Conservation (phyloP, 1,284 basidiomycete species). For the Tilletia horrida region DNA sequence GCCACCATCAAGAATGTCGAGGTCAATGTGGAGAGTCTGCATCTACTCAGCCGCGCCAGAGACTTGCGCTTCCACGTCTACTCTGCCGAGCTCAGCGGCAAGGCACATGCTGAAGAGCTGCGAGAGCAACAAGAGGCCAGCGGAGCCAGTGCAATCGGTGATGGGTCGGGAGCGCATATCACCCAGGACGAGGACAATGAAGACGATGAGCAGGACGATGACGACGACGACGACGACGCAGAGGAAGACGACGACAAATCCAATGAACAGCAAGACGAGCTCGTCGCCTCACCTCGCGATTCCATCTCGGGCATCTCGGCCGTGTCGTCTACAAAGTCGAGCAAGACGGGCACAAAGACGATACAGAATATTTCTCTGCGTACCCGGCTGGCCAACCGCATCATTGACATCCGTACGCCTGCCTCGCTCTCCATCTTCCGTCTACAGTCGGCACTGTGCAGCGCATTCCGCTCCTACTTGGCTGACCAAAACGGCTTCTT, state of each 20-base stretch:
- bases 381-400: conserved; percentile 46
- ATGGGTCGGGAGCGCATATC: neutral
- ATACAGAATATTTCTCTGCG: conserved; percentile 38
- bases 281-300: neutral
- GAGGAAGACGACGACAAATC: conserved; percentile 18
- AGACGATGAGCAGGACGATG: conserved; percentile 24
- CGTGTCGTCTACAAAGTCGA: conserved; percentile 4
- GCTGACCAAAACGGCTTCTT: conserved; percentile 33
- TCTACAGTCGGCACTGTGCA: conserved; percentile 46
- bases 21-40: conserved; percentile 42
- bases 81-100: conserved; percentile 31
- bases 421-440: conserved; percentile 48
- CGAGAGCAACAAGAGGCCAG: neutral
- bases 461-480: conserved; percentile 43
- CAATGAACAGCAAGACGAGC: neutral
- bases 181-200: conserved; percentile 31
- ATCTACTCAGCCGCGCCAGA: conserved; percentile 34
- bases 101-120: neutral
- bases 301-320: conserved; percentile 3
- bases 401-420: conserved; percentile 49
- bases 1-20: conserved; percentile 42
- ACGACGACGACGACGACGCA: conserved; percentile 16
- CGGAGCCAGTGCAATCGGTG: neutral
- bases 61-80: conserved; percentile 51
- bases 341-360: conserved; percentile 22